phyloP scores from a whole-genome alignment of 441 rosid species.

The Cnidoscolus chayamansa region DNA sequence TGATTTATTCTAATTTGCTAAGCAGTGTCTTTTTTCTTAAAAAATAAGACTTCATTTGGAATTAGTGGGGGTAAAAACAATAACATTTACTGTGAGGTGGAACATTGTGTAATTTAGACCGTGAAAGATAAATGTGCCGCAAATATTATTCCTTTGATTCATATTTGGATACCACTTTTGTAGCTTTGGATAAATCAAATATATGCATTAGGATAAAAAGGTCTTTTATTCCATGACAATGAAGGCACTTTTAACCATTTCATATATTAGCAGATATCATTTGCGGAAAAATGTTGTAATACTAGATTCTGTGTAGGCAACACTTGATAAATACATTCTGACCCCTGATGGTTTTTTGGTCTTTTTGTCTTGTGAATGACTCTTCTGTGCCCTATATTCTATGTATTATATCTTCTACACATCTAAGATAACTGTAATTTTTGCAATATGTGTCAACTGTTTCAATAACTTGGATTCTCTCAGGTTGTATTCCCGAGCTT shows the following conservation, averaged over 20 bases:
- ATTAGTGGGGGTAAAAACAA: neutral
- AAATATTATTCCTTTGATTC: too few relatives aligned
- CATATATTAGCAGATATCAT: neutral
- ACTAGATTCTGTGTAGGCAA: neutral
- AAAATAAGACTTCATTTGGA: neutral
- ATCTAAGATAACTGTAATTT: neutral
- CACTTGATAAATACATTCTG: neutral
- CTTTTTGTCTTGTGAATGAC: neutral
- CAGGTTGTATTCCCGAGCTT: constrained; percentile 97
- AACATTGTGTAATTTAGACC: neutral
- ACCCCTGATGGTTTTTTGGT: neutral
- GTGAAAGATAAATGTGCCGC: neutral
- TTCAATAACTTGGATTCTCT: neutral
- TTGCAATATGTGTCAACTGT: neutral
- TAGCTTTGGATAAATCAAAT: neutral
- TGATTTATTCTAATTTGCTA: constrained; percentile 8
- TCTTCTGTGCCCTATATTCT: neutral
- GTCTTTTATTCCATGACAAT: neutral
- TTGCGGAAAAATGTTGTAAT: neutral
- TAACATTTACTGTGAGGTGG: neutral
- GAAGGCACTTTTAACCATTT: too few relatives aligned
- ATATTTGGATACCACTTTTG: neutral
- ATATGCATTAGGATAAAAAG: neutral
- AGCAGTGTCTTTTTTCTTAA: neutral
- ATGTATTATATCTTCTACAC: neutral